phyloP scores from a whole-genome alignment of 2,329 filamentous ascomycete species.

The Fusarium bulbicola region DNA sequence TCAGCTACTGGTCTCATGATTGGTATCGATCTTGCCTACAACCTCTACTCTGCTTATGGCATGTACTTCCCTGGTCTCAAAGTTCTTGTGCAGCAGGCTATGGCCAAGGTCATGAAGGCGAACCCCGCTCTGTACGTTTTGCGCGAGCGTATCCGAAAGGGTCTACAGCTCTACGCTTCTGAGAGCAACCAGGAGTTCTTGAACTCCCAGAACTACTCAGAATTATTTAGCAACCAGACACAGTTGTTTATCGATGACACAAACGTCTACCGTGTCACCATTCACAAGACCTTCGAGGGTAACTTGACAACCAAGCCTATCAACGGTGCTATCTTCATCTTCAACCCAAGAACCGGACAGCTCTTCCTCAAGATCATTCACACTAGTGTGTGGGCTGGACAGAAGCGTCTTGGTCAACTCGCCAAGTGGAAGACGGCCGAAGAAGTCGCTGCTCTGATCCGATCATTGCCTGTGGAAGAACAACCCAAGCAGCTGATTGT shows the following conservation, averaged over 20 bases:
- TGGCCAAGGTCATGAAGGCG: constrained; percentile 99
- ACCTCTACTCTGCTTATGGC: constrained; percentile 96
- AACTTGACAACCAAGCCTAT: constrained; percentile 99
- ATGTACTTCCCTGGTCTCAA: constrained; percentile 99
- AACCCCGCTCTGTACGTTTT: constrained; percentile 97
- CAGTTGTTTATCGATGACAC: constrained; percentile 99
- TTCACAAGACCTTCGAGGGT: constrained; percentile 99
- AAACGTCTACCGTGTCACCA: constrained; percentile 98
- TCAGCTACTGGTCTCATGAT: constrained; percentile 98
- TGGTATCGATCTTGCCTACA: constrained; percentile 96
- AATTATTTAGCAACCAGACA: constrained; percentile 98
- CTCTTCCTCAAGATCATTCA: constrained; percentile 99
- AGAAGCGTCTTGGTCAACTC: constrained; percentile 97
- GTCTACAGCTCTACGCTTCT: constrained; percentile 95
- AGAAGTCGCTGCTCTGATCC: constrained; percentile 97
- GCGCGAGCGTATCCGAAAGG: constrained; percentile 97
- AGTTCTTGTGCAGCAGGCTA: constrained; percentile 93
- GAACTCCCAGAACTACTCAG: constrained; percentile 99
- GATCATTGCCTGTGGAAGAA: constrained; percentile 95
- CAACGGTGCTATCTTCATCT: constrained; percentile 99
- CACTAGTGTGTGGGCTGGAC: constrained; percentile 98
- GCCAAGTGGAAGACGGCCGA: constrained; percentile 99
- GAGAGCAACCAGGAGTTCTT: constrained; percentile 99
- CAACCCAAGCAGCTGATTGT: constrained; percentile 99
- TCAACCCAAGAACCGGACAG: constrained; percentile 98